Base-by-base conservation (phyloP, 2,329 filamentous ascomycete species). In the Hypoxylon sp. region DNA sequence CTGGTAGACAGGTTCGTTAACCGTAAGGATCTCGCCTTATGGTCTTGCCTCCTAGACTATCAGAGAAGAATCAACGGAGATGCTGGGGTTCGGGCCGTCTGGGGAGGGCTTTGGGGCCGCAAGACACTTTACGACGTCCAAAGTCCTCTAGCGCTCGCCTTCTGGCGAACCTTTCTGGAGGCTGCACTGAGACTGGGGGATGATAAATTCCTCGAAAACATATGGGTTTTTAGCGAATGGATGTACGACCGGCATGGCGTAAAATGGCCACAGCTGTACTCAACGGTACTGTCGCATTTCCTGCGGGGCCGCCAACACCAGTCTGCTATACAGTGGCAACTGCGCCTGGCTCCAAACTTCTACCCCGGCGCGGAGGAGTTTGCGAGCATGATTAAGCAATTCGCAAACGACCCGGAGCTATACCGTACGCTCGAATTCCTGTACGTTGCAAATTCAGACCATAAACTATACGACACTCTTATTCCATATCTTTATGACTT, bases 221-320 rank as follows among this genome's bases (percentile, higher is more conserved):
- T 80, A 20, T 78, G 76, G 72, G 61, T 73, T 12, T 82, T 82
- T 60, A 80, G 79, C 36, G 78, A 81, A 64, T 82, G 80, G 74
- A 80, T 87, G 58, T 72, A 75, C 28, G 71, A 75, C 2, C 64
- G 76, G 2, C 75, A 81, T 51, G 68, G 73, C 28, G 79, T 79
- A 11, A 73, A 73, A 40, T 87, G 84, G 85, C 85, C 85, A 1
- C 72, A 79, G 11, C 72, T 87, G 2, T 87, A 87, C 67, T 73
- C 75, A n/a, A 82, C 77, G n/a, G 70, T 82, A 11, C 70, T 88
- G 16, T 74, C 79, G 18, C 76, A 77, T 65, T 81, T 82, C 48
- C 75, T 87, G 4, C 74, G 72, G 0, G 77, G 77, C 24, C 75
- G 73, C 26, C 74, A 80, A 44, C 79, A 78, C 52, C 73, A 76